A percentile compares a stretch with the other conserved stretches of the same genome.
Conservation (phyloP, 2,329 filamentous ascomycete genomes). For the Exophiala mesophila region DNA sequence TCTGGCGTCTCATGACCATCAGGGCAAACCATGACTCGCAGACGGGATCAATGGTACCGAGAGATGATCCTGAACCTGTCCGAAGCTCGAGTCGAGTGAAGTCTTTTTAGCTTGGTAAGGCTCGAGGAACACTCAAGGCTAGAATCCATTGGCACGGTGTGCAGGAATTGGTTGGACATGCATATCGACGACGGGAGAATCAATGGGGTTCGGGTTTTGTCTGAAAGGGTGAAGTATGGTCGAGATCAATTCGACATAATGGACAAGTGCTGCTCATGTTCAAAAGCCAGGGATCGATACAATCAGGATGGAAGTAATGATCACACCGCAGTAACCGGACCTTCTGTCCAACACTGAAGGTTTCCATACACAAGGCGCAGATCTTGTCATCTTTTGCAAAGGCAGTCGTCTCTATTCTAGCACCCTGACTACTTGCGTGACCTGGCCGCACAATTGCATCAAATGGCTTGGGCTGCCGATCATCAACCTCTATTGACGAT, state of each 20-base stretch:
- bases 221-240: not conserved
- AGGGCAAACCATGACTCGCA: no score
- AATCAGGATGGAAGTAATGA: conserved; percentile 64
- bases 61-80: no score
- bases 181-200: no score
- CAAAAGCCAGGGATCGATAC: conserved; percentile 65
- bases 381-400: not conserved
- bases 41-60: no score
- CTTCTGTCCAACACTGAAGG: conserved; percentile 62
- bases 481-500: not conserved
- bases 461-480: no score
- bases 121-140: no score
- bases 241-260: conserved; percentile 8
- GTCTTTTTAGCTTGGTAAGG: no score
- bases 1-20: no score
- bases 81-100: no score
- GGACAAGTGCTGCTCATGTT: conserved; percentile 52
- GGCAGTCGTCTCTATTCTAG: conserved; percentile 35
- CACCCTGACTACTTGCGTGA: conserved; percentile 34
- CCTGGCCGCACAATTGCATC: not conserved
- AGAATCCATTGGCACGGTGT: no score
- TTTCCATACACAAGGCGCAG: conserved; percentile 67
- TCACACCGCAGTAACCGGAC: conserved; percentile 63
- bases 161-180: no score
- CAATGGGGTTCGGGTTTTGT: not conserved